Evolutionary conservation across 2,329 filamentous ascomycete genomes (phyloP).

Genomic region (Beauveria pseudobassiana): DNA sequence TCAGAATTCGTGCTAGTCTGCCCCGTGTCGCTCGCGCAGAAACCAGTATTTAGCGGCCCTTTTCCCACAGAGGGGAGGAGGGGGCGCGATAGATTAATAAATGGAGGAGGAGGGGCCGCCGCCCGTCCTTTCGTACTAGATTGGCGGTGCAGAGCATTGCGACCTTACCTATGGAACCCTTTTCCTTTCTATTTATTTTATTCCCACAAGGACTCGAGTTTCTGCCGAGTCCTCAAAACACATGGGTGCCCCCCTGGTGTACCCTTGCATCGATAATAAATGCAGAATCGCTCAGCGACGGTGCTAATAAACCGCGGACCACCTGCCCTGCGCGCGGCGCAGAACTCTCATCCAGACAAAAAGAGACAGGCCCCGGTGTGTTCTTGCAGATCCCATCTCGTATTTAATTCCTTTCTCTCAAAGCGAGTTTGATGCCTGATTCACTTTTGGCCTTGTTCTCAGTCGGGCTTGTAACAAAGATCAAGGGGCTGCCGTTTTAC

Average conservation of each 20-base stretch:
- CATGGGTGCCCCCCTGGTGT: no score
- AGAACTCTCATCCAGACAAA: background rate
- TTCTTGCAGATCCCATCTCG: background rate
- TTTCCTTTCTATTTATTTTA: no score
- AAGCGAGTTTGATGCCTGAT: background rate
- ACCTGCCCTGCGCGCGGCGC: background rate
- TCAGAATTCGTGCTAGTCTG: slow-evolving; percentile 4
- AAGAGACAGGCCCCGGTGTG: background rate
- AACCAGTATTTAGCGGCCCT: no score
- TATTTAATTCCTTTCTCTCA: background rate
- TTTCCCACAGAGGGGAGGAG: no score
- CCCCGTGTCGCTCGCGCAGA: no score
- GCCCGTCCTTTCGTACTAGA: no score
- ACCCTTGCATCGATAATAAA: background rate
- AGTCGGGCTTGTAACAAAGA: no score
- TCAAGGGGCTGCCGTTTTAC: background rate
- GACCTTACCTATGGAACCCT: no score
- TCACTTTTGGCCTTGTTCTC: no score
- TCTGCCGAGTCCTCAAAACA: background rate
- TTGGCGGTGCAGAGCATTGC: no score
- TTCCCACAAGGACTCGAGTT: background rate
- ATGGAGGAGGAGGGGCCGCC: no score
- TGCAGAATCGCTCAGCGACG: background rate
- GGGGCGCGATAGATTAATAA: no score
- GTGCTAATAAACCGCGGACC: background rate